Evolutionary conservation across 768 basidiomycete genomes (phyloP), one percentile per base, ranked within the genome.

Genomic region (Trametes coccinea): DNA sequence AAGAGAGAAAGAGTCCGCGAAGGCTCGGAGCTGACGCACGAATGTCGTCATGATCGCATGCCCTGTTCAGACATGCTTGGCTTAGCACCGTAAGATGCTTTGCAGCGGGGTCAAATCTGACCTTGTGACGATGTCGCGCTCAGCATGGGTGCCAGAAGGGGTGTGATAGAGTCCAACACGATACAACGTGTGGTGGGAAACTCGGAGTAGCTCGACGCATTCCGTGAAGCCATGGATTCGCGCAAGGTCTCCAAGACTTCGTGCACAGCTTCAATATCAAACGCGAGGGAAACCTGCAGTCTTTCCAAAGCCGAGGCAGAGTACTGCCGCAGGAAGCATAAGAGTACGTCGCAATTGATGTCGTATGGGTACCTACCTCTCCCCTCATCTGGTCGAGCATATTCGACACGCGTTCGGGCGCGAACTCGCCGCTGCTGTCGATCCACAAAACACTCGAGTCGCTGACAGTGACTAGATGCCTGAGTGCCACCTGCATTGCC

Each of bases 41-140:
- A 92, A 83, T 2, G 80, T 79, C 0, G 81, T 81, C 89, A 92
- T 91, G 16, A 82, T 74, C 0, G 89, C 86, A 69, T 93, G 90
- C 4, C 91, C 77, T 78, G 33, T 6, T 47, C 7, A 8, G 5
- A 4, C n/a, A 31, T 3, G 14, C 4, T 31, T 27, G 31, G 9
- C 27, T 5, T 16, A 13, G 51, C 11, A 6, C 29, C 8, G 5
- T 13, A 13, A 2, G 30, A 8, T 29, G 0, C 3, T 27, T n/a
- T 13, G 41, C 29, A 1, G 0, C 4, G 37, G n/a, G 41, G 8
- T 17, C 4, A 13, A 31, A 6, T 22, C 50, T 3, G 52, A 74
- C 77, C 90, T 74, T 90, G 84, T 2, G 88, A 82, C 4, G 90
- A 87, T 3, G 84, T 77, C 0, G 82, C 83, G 66, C 82, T 89